Evolutionary conservation across 106 monocot genomes (phyloP), one percentile per base, ranked within the genome.

Genomic region (Vanilla planifolia): DNA sequence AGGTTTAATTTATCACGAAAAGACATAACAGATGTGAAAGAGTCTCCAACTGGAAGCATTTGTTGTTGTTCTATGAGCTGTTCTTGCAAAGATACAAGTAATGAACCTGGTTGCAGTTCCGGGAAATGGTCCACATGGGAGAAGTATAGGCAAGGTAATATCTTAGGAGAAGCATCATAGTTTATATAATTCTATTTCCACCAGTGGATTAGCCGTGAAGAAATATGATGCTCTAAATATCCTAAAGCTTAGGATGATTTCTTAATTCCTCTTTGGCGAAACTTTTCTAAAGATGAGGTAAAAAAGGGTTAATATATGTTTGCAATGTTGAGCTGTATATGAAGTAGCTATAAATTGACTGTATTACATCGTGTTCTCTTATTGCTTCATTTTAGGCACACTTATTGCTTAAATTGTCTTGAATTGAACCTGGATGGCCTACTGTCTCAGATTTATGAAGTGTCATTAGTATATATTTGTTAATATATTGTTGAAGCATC

Each of bases 21-120:
- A n/a, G 44, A 43, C 10, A 63, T n/a, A 46, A 52, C 47, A 33
- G 14, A n/a, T 48, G 3, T 33, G 44, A 71, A 62, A 50, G 76
- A 70, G 13, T 62, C 34, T n/a, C 35, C 3, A 21, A 43, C 32
- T 8, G 52, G 23, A 52, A 67, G n/a, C 24, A 48, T 41, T 52
- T 50, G 69, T 63, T 55, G 55, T 45, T 69, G 65, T 62, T 61
- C 62, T 45, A 45, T 20, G 3, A 70, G 26, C 53, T 62, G n/a
- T 48, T 29, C 11, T 21, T 48, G 16, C 45, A 64, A 51, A 64
- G 29, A 53, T 59, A 59, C 22, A 15, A 28, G 32, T 64, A 45
- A 28, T 59, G 64, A 51, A 61, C 47, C 43, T 62, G 36, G 26
- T 20, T 64, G 51, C 28, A 64, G 37, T 45, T 41, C 43, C 9